Evolutionary conservation across 2,329 filamentous ascomycete species (phyloP).

Genomic region (Teratosphaeria destructans): DNA sequence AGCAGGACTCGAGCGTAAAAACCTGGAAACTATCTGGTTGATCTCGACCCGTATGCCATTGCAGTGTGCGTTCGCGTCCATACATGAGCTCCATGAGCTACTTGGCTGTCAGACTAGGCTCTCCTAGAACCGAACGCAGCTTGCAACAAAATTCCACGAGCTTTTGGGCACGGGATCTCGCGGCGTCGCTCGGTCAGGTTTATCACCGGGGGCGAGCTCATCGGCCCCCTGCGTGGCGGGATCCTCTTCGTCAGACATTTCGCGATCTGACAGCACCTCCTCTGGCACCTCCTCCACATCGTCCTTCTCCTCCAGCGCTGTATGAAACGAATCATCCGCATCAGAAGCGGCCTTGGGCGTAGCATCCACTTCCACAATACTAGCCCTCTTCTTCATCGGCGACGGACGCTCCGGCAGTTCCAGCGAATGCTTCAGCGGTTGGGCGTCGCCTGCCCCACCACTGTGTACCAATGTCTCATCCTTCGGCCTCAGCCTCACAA

Average conservation of each 20-base stretch:
- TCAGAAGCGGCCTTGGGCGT: neutral
- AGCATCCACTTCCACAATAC: neutral
- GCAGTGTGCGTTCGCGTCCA: neutral
- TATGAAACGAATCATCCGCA: neutral
- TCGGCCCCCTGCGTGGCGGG: neutral
- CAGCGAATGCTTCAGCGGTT: neutral
- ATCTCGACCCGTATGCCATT: neutral
- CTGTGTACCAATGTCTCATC: neutral
- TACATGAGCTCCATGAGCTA: neutral
- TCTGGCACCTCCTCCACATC: neutral
- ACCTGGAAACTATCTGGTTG: neutral
- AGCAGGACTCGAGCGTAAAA: neutral
- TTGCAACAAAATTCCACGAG: neutral
- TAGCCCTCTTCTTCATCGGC: neutral
- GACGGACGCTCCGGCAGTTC: neutral
- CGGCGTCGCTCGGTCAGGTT: neutral
- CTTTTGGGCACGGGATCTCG: neutral
- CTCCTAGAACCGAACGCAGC: neutral
- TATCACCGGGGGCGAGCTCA: neutral
- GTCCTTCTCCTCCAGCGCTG: neutral
- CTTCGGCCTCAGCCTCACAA: neutral
- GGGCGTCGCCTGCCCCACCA: neutral
- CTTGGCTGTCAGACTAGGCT: neutral
- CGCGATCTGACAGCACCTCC: neutral
- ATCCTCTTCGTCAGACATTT: neutral